Conservation (phyloP, 805 yeast genomes). For the Wickerhamiella occidentalis region DNA sequence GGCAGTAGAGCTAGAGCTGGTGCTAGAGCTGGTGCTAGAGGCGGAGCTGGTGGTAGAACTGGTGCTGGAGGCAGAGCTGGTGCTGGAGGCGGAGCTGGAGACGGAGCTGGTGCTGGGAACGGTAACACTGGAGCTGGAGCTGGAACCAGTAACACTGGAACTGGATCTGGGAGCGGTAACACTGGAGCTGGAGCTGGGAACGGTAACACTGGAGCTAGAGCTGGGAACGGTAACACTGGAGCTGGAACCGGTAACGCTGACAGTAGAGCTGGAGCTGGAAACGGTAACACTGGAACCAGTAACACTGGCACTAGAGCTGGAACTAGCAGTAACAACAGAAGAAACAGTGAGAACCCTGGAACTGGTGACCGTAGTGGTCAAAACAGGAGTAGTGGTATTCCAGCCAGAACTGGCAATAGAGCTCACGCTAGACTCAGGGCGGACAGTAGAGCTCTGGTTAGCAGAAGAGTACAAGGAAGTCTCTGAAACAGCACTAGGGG, state of each 20-base stretch:
- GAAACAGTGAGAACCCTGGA: background rate
- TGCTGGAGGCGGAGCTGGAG: background rate
- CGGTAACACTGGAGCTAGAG: background rate
- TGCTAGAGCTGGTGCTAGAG: background rate
- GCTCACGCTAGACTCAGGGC: background rate
- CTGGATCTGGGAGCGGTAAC: background rate
- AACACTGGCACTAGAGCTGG: background rate
- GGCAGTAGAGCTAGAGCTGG: background rate
- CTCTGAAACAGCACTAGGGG: conserved; percentile 25
- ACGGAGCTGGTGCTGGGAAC: background rate
- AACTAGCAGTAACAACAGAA: background rate
- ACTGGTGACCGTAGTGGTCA: background rate
- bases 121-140: background rate
- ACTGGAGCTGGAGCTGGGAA: background rate
- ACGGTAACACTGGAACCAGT: no score
- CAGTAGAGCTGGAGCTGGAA: background rate
- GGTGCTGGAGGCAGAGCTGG: background rate
- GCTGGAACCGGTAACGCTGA: no score
- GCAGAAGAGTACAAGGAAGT: background rate
- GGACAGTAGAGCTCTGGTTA: background rate
- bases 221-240: no score
- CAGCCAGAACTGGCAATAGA: background rate
- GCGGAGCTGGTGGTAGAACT: background rate
- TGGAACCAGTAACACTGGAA: background rate
- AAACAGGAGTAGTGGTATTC: background rate